Evolutionary conservation across 331 rosid species (phyloP).

Genomic region (Ulmus americana): DNA sequence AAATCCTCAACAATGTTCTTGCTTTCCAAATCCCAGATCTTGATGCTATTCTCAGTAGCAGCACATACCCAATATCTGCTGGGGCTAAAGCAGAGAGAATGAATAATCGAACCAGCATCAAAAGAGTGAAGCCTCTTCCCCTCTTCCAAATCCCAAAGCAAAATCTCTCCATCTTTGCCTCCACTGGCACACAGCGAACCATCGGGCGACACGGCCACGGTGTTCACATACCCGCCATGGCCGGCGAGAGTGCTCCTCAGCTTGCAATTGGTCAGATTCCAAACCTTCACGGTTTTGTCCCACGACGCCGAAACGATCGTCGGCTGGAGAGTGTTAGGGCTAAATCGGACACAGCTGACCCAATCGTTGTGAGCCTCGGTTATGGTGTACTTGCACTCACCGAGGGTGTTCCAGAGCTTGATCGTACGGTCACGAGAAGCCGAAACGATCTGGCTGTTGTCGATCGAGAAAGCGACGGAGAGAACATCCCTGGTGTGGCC

Average conservation of each 20-base stretch:
- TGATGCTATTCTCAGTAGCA: conserved; percentile 83
- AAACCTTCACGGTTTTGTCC: conserved; percentile 78
- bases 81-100: conserved; percentile 86
- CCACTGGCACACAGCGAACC: conserved; percentile 92
- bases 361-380: conserved; percentile 77
- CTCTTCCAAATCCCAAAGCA: conserved; percentile 95
- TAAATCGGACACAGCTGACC: conserved; percentile 85
- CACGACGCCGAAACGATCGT: conserved; percentile 90
- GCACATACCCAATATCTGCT: conserved; percentile 98
- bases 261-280: conserved; percentile 86
- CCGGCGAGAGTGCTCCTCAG: conserved; percentile 65
- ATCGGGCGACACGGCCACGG: conserved; percentile 90
- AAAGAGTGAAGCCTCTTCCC: conserved; percentile 81
- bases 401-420: conserved; percentile 94
- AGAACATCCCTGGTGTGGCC: conserved; percentile 95
- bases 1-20: conserved; percentile 89
- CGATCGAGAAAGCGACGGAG: conserved; percentile 87
- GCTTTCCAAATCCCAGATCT: conserved; percentile 99
- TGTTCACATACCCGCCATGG: conserved; percentile 74
- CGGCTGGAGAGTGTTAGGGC: conserved; percentile 65
- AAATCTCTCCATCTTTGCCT: conserved; percentile 80
- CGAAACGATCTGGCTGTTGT: conserved; percentile 95
- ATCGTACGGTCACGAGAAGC: conserved; percentile 98
- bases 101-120: conserved; percentile 81
- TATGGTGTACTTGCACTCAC: conserved; percentile 93